Evolutionary conservation across 2,329 filamentous ascomycete genomes (phyloP).

Genomic region (Aspergillus candidus): DNA sequence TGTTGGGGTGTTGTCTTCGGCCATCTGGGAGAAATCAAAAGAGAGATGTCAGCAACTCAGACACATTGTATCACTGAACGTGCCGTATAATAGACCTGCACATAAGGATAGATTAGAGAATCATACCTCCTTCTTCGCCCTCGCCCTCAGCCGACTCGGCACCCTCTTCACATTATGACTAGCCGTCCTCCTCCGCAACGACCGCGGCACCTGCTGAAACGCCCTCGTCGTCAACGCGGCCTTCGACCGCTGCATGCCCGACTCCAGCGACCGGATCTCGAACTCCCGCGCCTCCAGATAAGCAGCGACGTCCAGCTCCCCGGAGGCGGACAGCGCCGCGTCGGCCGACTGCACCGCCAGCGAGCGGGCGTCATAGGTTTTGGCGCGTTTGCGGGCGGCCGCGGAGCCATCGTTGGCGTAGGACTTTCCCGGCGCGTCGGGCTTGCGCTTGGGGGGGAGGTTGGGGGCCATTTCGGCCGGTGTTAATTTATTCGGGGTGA

Average conservation of each 20-base stretch:
- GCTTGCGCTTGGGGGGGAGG: conserved; percentile 29
- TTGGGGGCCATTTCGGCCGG: conserved; percentile 28
- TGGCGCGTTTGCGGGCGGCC: conserved; percentile 38
- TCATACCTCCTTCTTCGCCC: conserved; percentile 60
- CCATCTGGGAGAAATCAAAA: conserved; percentile 54
- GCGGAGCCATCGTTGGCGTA: conserved; percentile 15
- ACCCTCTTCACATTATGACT: conserved; percentile 93
- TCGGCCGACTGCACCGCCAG: conserved; percentile 42
- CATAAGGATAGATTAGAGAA: too few relatives aligned
- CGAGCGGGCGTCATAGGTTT: conserved; percentile 38
- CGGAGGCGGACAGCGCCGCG: conserved; percentile 52
- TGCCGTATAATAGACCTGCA: not conserved
- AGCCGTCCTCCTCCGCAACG: conserved; percentile 77
- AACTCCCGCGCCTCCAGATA: conserved; percentile 83
- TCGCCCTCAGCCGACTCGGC: conserved; percentile 65
- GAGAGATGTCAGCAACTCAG: not conserved
- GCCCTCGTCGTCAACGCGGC: conserved; percentile 60
- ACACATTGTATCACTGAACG: not conserved
- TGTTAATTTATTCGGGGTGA: not conserved
- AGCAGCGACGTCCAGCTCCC: conserved; percentile 75
- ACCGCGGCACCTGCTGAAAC: conserved; percentile 84
- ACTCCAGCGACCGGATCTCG: conserved; percentile 79
- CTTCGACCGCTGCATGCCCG: conserved; percentile 72
- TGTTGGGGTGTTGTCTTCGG: conserved; percentile 82
- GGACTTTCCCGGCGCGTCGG: conserved; percentile 11